Evolutionary conservation across 176 grass and related monocot genomes (phyloP), one percentile per base, ranked within the genome.

Genomic region (Urochloa ruziziensis): DNA sequence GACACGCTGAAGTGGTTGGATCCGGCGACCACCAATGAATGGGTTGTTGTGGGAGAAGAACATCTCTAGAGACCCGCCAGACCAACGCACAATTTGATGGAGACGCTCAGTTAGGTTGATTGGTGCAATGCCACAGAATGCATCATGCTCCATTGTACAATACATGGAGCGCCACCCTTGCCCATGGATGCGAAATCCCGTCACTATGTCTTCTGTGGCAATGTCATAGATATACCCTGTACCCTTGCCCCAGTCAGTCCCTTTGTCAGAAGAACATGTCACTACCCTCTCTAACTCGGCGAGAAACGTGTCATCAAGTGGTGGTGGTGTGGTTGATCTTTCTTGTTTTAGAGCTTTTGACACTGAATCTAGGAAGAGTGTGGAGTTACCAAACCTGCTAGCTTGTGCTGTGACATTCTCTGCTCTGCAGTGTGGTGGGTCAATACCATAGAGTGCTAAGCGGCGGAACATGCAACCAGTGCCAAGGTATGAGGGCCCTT

Each of bases 21-120:
- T 16, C 6, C 46, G 46, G 4, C 11, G 48, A 1, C 77, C 85
- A 1, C 67, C 85, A 4, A 81, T 73, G 27, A 86, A 39, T 9
- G 85, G 85, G 37, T 80, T 74, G 37, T 74, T 74, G 46, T 65
- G 85, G 21, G 85, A 86, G 60, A 86, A 86, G 60, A 86, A 86
- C 85, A 86, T 81, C 69, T 86, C 85, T 34, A 86, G 49, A 24
- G 85, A 86, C 13, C 85, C 84, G 24, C 69, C 85, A 14, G 77
- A 86, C 85, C 85, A 86, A 25, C 85, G 85, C 11, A 86, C 58
- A 33, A 74, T 81, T 80, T 81, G 77, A 33, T 74, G 69, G 8
- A 86, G 85, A 1, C 77, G 77, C 23, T 86, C 85, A 0, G 85
- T 86, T 17, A 86, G 77, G 36, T 86, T 86, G 47, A 81, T 86